Evolutionary conservation across 73 alveolate species (phyloP), one percentile per base, ranked within the genome.

Genomic region (Paramecium caudatum): DNA sequence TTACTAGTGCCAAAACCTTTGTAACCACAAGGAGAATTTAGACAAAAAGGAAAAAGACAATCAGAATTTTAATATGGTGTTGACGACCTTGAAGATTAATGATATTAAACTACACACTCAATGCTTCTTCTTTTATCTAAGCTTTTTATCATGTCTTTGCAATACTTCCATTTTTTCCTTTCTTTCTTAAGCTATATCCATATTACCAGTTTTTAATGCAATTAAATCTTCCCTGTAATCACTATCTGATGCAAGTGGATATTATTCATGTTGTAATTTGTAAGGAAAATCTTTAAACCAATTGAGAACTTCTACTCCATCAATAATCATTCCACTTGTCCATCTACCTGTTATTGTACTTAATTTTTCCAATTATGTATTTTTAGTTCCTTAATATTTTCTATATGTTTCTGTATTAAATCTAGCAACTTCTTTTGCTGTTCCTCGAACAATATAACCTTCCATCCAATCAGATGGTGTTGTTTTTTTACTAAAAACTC

Each of bases 211-310:
- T 37, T 61, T 84, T 7, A 84, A 36, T 6, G 62, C 82, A 37
- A 84, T 16, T 5, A 91, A 10, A 61, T 91, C 93, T 37, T 45
- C 48, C 12, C 95, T 63, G 25, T 47, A 82, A 27, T 69, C 50
- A 74, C 93, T 49, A 46, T 91, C 95, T 30, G 93, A 82, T 9
- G 95, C 93, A 13, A 91, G 43, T 25, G 92, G 92, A 39, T 81
- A 21, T 5, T 46, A 37, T 17, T 47, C 95, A 82, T 63, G 62
- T 21, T 74, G 43, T 21, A 91, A 46, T 33, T 82, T 46, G 41
- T 47, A 91, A 13, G 95, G 95, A 39, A 63, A 63, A 39, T 70
- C 81, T 30, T 61, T 86, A 27, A 36, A 46, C 47, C 82, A 45
- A 46, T 86, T 78, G 19, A 86, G 25, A 15, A 47, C 62, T 39